Percentiles rank a stretch among this genome's conserved stretches.
Conservation (phyloP, 2,329 filamentous ascomycete species). For the Knufia fluminis region DNA sequence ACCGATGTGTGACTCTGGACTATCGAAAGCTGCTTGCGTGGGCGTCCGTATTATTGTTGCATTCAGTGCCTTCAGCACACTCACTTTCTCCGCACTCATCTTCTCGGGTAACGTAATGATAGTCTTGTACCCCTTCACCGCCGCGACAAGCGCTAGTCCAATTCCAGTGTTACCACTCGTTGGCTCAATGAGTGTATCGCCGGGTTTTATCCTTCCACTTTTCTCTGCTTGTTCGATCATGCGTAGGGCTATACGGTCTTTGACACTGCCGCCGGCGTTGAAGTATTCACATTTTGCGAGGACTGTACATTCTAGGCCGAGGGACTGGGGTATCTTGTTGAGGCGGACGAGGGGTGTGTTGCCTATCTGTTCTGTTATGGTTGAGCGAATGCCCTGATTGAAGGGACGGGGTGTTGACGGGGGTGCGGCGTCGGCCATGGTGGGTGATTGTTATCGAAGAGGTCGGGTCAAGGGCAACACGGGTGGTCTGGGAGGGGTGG, state of each 20-base stretch:
- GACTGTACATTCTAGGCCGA: constrained; percentile 80
- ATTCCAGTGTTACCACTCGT: constrained; percentile 98
- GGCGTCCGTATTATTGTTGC: constrained; percentile 97
- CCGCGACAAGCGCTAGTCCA: constrained; percentile 83
- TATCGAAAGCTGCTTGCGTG: constrained; percentile 89
- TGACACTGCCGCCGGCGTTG: constrained; percentile 88
- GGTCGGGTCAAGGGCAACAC: background rate
- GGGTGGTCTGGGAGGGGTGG: background rate
- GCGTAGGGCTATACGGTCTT: constrained; percentile 87
- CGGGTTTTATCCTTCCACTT: constrained; percentile 87
- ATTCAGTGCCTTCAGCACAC: constrained; percentile 83
- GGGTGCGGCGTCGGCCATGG: background rate
- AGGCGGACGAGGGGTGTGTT: constrained; percentile 92
- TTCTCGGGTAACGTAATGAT: constrained; percentile 99
- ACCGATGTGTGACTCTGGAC: constrained; percentile 92
- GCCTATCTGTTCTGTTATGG: constrained; percentile 79
- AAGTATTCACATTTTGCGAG: constrained; percentile 90
- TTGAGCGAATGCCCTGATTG: constrained; percentile 37
- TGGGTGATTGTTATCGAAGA: background rate
- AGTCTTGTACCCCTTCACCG: constrained; percentile 91
- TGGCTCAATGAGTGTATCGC: constrained; percentile 93
- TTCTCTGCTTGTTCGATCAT: constrained; percentile 97
- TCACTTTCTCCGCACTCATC: constrained; percentile 98
- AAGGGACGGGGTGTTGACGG: background rate
- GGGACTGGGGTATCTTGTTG: constrained; percentile 83